A percentile compares a stretch with the other conserved stretches of the same genome.
phyloP scores from a whole-genome alignment of 2,329 filamentous ascomycete species.

The Fusarium camptoceras region DNA sequence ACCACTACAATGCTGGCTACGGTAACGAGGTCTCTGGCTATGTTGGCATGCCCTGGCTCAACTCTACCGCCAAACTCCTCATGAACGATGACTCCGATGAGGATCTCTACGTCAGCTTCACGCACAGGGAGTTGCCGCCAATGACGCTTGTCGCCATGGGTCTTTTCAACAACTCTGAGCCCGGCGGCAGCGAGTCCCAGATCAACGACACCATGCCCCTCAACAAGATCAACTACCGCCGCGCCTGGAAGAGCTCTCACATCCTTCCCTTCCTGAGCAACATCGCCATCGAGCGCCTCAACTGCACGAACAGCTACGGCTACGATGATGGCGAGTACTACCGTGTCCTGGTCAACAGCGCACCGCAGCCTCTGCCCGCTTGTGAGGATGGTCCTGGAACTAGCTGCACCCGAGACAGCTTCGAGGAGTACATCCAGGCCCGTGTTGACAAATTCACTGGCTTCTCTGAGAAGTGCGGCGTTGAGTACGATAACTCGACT shows the following conservation, averaged over 20 bases:
- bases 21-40: constrained; percentile 67
- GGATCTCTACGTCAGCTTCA: constrained; percentile 75
- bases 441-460: constrained; percentile 35
- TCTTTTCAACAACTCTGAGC: constrained; percentile 75
- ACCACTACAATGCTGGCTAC: constrained; percentile 75
- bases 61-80: constrained; percentile 67
- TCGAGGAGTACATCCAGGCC: constrained; percentile 35
- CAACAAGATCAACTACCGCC: constrained; percentile 70
- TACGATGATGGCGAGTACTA: constrained; percentile 50
- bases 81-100: constrained; percentile 55
- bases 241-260: constrained; percentile 72
- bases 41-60: constrained; percentile 75
- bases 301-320: constrained; percentile 67
- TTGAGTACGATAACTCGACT: constrained; percentile 42
- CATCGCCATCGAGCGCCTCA: constrained; percentile 73
- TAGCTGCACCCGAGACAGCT: constrained; percentile 33
- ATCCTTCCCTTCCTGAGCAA: constrained; percentile 75
- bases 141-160: constrained; percentile 75
- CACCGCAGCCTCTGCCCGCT: constrained; percentile 31
- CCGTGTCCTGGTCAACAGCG: constrained; percentile 42
- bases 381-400: constrained; percentile 40
- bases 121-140: constrained; percentile 75
- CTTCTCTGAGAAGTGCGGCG: constrained; percentile 40
- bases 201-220: constrained; percentile 74
- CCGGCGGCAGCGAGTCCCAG: constrained; percentile 57